These are phyloP conservation scores for Trametes cubensis DNA, from an alignment of 768 basidiomycete species.

Conservation along the genomic window DNA sequence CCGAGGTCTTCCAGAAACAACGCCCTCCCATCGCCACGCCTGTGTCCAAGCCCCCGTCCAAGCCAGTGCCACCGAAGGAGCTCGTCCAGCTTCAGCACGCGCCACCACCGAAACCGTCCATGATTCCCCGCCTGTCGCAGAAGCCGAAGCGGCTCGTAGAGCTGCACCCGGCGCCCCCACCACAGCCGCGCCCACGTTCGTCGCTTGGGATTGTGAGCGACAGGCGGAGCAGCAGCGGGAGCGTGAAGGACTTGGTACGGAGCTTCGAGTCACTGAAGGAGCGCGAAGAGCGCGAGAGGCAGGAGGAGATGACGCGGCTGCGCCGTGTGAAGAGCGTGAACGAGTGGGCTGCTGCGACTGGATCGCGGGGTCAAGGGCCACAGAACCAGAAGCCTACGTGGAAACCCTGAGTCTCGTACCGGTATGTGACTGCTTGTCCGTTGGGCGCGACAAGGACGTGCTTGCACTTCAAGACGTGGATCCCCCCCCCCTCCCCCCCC, in stretches of 20 bases:
- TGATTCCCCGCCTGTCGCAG: constrained; percentile 44
- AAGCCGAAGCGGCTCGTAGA: constrained; percentile 55
- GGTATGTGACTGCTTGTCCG: no score
- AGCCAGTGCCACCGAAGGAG: constrained; percentile 59
- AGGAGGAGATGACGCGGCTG: constrained; percentile 28
- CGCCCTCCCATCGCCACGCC: constrained; percentile 66
- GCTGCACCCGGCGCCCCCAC: constrained; percentile 49
- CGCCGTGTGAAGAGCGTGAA: constrained; percentile 41
- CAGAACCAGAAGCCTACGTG: constrained; percentile 26
- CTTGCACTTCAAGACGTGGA: not conserved
- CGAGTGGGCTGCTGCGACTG: constrained; percentile 33
- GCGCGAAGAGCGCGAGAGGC: constrained; percentile 32
- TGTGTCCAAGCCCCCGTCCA: constrained; percentile 49
- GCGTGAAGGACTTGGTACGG: constrained; percentile 72
- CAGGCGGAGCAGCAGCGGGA: constrained; percentile 66
- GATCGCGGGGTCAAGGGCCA: constrained; percentile 4
- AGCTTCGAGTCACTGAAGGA: constrained; percentile 57
- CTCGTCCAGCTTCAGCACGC: constrained; percentile 63
- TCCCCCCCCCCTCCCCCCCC: no score
- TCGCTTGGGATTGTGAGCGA: constrained; percentile 31
- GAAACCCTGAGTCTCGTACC: constrained; percentile 24
- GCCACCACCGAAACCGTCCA: constrained; percentile 41
- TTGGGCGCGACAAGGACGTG: no score
- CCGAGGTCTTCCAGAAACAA: constrained; percentile 49
- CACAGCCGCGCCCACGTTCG: constrained; percentile 32